These are phyloP conservation scores for Ogataea dorogensis DNA, from an alignment of 805 yeast genomes.

Conservation along the genomic window DNA sequence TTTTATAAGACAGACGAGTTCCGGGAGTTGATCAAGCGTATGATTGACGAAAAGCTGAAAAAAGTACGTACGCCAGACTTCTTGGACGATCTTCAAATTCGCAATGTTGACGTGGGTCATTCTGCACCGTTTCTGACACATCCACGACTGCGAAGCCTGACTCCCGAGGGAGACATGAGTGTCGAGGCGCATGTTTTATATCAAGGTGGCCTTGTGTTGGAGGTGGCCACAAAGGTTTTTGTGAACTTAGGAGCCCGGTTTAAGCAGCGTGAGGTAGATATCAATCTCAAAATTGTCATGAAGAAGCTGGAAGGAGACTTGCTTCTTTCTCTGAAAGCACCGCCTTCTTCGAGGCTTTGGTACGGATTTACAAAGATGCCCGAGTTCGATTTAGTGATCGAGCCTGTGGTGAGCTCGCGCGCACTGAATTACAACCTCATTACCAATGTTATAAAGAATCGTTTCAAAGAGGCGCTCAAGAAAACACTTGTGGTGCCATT, in stretches of 20 bases:
- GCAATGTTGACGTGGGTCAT: slow-evolving; percentile 69
- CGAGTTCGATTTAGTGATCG: slow-evolving; percentile 66
- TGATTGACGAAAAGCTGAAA: slow-evolving; percentile 67
- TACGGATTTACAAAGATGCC: slow-evolving; percentile 84
- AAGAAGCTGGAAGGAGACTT: slow-evolving; percentile 72
- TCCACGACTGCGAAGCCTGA: slow-evolving; percentile 64
- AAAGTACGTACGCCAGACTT: slow-evolving; percentile 86
- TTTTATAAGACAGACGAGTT: slow-evolving; percentile 70
- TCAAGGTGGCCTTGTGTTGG: slow-evolving; percentile 71
- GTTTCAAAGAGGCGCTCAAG: slow-evolving; percentile 72
- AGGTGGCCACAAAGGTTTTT: slow-evolving; percentile 76
- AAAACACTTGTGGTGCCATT: slow-evolving; percentile 81
- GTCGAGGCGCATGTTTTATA: slow-evolving; percentile 64
- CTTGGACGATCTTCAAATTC: slow-evolving; percentile 76
- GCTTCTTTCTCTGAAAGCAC: slow-evolving; percentile 70
- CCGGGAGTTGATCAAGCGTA: slow-evolving; percentile 53
- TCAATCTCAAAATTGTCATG: slow-evolving; percentile 68
- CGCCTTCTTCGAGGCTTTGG: slow-evolving; percentile 92
- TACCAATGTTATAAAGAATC: slow-evolving; percentile 75
- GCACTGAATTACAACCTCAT: slow-evolving; percentile 75
- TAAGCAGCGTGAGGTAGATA: slow-evolving; percentile 68
- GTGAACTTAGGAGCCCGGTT: slow-evolving; percentile 75
- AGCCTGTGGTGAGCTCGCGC: slow-evolving; percentile 87
- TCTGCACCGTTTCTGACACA: slow-evolving; percentile 78
- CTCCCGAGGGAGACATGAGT: slow-evolving; percentile 76